Evolutionary conservation across 352 stramenopile genomes (phyloP).

Genomic region (Nothophytophthora sp.): DNA sequence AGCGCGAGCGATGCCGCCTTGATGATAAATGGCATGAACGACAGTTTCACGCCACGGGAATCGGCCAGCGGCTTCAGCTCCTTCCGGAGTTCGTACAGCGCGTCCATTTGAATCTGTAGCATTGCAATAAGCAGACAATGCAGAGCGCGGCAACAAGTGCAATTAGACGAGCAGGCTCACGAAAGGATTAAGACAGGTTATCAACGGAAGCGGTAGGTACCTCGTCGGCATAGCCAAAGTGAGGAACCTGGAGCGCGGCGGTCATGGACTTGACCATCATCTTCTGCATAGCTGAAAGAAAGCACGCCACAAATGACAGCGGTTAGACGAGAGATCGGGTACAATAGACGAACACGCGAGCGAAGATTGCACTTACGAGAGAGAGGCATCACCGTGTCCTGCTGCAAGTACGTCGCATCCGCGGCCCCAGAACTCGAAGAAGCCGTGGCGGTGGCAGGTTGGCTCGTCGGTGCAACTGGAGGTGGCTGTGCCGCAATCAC

Average conservation of each 20-base stretch:
- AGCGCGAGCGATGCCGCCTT: constrained; percentile 95
- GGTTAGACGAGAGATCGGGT: no score
- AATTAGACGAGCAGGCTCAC: no score
- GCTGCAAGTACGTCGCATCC: constrained; percentile 45
- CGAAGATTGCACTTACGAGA: constrained; percentile 64
- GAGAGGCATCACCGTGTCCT: constrained; percentile 71
- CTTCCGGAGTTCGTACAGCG: constrained; percentile 83
- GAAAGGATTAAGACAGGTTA: background rate
- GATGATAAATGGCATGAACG: constrained; percentile 97
- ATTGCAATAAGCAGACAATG: background rate
- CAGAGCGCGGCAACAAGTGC: background rate
- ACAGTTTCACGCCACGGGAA: constrained; percentile 88
- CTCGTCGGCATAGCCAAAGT: constrained; percentile 99
- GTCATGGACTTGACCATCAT: constrained; percentile 99
- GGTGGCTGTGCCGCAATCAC: constrained; percentile 35
- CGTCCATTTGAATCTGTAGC: constrained; percentile 88
- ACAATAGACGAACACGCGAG: no score
- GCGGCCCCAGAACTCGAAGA: constrained; percentile 1
- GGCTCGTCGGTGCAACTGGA: background rate
- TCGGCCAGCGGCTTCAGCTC: constrained; percentile 89
- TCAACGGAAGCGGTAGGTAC: constrained; percentile 18
- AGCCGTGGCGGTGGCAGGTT: constrained; percentile 2
- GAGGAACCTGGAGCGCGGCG: constrained; percentile 92
- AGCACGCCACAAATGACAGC: constrained; percentile 2
- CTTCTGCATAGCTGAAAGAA: constrained; percentile 92